phyloP scores from a whole-genome alignment of 2,329 filamentous ascomycete genomes.

The Colletotrichum destructivum region DNA sequence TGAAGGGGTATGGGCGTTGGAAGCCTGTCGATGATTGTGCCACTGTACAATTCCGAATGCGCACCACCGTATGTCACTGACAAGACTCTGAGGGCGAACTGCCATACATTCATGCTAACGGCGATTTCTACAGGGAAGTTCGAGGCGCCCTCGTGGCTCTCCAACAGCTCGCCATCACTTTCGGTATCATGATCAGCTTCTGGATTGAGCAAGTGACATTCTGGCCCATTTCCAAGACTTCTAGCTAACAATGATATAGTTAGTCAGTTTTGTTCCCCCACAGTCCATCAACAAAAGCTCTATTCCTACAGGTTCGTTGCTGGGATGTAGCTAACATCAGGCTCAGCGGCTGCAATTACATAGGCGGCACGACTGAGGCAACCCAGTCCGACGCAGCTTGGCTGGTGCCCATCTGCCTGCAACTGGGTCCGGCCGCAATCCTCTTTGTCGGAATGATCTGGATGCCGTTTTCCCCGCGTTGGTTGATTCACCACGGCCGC shows the following conservation, averaged over 20 bases:
- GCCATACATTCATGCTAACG: background rate
- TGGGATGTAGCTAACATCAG: constrained; percentile 47
- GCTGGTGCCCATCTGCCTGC: constrained; percentile 80
- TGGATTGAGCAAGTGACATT: constrained; percentile 69
- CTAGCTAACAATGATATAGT: constrained; percentile 20
- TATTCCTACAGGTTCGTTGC: constrained; percentile 37
- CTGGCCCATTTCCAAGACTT: background rate
- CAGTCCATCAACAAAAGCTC: background rate
- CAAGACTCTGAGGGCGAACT: background rate
- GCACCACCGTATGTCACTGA: constrained; percentile 56
- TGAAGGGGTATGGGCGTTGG: constrained; percentile 76
- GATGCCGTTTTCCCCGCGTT: constrained; percentile 85
- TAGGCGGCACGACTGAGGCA: constrained; percentile 66
- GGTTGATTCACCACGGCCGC: constrained; percentile 79
- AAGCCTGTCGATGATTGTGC: constrained; percentile 77
- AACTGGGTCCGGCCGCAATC: constrained; percentile 76
- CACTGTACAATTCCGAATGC: constrained; percentile 66
- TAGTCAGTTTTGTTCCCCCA: background rate
- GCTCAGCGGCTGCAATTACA: constrained; percentile 72
- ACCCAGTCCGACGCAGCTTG: constrained; percentile 78
- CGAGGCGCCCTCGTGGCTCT: constrained; percentile 61
- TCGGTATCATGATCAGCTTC: constrained; percentile 76
- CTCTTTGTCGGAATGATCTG: constrained; percentile 81
- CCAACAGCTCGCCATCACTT: constrained; percentile 70
- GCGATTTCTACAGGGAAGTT: constrained; percentile 48